These are phyloP conservation scores for Trametes cinnabarina DNA, from an alignment of 768 basidiomycete species.

Conservation along the genomic window DNA sequence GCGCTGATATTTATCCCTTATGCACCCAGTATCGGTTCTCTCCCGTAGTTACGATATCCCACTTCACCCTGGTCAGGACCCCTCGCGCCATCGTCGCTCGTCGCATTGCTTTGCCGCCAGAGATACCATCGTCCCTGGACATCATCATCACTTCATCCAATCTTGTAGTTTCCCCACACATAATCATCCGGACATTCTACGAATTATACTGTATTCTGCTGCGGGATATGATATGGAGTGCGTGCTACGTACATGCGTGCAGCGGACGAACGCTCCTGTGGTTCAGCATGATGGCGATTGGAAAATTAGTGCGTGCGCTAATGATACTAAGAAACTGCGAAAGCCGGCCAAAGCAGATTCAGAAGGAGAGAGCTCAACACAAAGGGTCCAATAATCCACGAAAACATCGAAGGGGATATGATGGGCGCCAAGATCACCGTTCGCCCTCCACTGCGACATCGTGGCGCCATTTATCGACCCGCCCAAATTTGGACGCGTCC, in stretches of 20 bases:
- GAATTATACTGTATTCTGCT: conserved; percentile 22
- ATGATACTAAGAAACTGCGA: background rate
- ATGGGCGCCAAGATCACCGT: conserved; percentile 15
- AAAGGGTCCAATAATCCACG: background rate
- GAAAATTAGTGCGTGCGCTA: background rate
- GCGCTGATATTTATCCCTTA: conserved; percentile 17
- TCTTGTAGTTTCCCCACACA: conserved; percentile 16
- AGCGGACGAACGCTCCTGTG: background rate
- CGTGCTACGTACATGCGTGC: conserved; percentile 17
- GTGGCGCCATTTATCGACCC: conserved; percentile 79
- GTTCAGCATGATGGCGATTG: background rate
- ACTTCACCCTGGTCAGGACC: background rate
- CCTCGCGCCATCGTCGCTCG: background rate
- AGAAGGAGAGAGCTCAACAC: conserved; percentile 5
- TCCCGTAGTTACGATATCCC: conserved; percentile 19
- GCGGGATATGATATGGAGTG: conserved; percentile 20
- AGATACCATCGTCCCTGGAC: conserved; percentile 14
- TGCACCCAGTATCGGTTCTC: conserved; percentile 15
- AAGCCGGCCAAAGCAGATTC: conserved; percentile 16
- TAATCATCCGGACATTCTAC: conserved; percentile 21
- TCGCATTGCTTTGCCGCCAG: conserved; percentile 13
- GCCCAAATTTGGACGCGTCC: conserved; percentile 64
- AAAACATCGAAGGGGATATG: background rate
- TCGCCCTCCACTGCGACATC: conserved; percentile 75
- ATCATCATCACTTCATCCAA: conserved; percentile 9